Conservation (phyloP, 345 rosid species). For the Citrus reticulata region DNA sequence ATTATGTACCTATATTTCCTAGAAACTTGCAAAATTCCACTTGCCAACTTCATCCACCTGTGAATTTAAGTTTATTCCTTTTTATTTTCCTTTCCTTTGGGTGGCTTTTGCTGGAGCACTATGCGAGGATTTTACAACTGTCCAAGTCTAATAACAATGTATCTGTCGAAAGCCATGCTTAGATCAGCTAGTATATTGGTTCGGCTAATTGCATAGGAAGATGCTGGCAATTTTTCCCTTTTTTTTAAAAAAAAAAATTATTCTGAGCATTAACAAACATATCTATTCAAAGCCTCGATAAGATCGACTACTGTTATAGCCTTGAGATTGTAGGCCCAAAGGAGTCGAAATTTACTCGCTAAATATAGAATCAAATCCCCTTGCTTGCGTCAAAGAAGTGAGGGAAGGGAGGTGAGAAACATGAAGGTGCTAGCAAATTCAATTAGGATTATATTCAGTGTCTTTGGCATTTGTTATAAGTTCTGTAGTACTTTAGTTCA, state of each 20-base stretch:
- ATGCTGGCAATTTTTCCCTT: neutral
- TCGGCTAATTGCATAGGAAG: neutral
- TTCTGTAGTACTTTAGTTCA: neutral
- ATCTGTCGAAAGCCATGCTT: neutral
- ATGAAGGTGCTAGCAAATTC: neutral
- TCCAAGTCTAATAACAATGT: neutral
- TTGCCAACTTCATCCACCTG: neutral
- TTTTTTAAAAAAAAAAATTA: too few species aligned
- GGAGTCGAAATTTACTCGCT: neutral
- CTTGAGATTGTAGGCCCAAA: neutral
- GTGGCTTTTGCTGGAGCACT: neutral
- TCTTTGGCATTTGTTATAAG: neutral
- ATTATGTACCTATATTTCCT: conserved; percentile 2
- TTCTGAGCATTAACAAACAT: too few species aligned
- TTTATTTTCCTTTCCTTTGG: neutral
- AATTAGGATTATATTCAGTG: neutral
- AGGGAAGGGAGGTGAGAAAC: neutral
- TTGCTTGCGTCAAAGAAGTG: neutral
- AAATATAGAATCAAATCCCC: neutral
- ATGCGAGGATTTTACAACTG: neutral
- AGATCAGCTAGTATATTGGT: neutral
- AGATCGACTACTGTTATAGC: neutral
- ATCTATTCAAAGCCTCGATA: neutral
- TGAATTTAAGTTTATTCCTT: neutral
- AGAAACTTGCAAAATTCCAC: conserved; percentile 4